Evolutionary conservation across 805 yeast species (phyloP).

Genomic region (Helenozyma rhizophorensis): DNA sequence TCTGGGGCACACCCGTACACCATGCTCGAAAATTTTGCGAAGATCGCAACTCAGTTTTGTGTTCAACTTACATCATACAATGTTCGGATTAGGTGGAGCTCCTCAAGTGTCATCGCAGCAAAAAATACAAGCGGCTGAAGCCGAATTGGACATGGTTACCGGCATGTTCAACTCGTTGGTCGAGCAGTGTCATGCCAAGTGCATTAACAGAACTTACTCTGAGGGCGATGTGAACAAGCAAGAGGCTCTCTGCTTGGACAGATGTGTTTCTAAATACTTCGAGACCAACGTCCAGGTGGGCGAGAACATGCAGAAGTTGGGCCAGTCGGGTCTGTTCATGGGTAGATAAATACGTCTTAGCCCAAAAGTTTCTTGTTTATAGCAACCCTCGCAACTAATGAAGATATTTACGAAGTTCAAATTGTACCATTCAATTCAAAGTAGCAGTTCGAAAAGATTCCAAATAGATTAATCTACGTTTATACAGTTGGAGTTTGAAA

Average conservation of each 20-base stretch:
- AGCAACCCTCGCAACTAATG: too few relatives aligned
- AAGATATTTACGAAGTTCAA: too few relatives aligned
- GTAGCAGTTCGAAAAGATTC: too few relatives aligned
- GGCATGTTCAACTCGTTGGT: slow-evolving; percentile 94
- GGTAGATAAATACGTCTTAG: slow-evolving; percentile 40
- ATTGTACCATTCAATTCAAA: too few relatives aligned
- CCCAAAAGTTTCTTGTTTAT: too few relatives aligned
- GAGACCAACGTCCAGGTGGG: slow-evolving; percentile 94
- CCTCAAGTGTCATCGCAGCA: slow-evolving; percentile 73
- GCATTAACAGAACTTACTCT: slow-evolving; percentile 62
- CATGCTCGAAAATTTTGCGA: slow-evolving; percentile 9
- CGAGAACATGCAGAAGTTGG: slow-evolving; percentile 55
- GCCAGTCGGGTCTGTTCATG: slow-evolving; percentile 44
- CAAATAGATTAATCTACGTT: too few relatives aligned
- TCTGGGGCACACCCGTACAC: slow-evolving; percentile 10
- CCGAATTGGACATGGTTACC: slow-evolving; percentile 94
- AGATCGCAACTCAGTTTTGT: slow-evolving; percentile 3
- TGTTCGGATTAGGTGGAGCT: slow-evolving; percentile 73
- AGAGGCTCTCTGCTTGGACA: slow-evolving; percentile 85
- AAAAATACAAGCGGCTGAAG: slow-evolving; percentile 87
- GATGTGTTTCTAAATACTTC: slow-evolving; percentile 94
- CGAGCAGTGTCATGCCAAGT: slow-evolving; percentile 83
- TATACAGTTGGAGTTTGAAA: not conserved
- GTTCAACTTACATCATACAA: slow-evolving; percentile 16
- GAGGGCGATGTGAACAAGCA: slow-evolving; percentile 74